phyloP scores from a whole-genome alignment of 805 yeast genomes.

The Teunomyces pallodes region DNA sequence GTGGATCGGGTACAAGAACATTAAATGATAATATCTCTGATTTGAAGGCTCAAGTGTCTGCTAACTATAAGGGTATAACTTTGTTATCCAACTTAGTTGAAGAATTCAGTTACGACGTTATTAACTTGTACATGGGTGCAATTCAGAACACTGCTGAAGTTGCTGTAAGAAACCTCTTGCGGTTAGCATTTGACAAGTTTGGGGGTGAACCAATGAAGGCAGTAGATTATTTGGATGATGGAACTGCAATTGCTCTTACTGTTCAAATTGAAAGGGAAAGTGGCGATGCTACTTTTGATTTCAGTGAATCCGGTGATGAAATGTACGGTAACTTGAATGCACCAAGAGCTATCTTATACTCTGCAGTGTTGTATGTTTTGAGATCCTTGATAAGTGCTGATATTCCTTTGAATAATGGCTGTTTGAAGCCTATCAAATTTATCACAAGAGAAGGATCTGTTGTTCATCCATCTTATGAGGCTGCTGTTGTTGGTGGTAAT shows the following conservation, averaged over 20 bases:
- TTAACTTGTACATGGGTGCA: slow-evolving; percentile 74
- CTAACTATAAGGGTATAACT: slow-evolving; percentile 80
- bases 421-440: slow-evolving; percentile 74
- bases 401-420: slow-evolving; percentile 93
- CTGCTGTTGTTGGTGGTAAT: slow-evolving; percentile 90
- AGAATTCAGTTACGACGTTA: slow-evolving; percentile 60
- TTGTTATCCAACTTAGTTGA: slow-evolving; percentile 57
- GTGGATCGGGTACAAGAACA: slow-evolving; percentile 87
- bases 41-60: slow-evolving; percentile 58
- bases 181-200: slow-evolving; percentile 36
- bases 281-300: slow-evolving; percentile 75
- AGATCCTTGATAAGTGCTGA: slow-evolving; percentile 82
- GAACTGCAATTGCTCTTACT: slow-evolving; percentile 59
- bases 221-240: slow-evolving; percentile 76
- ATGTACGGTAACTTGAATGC: slow-evolving; percentile 89
- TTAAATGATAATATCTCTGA: slow-evolving; percentile 77
- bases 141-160: slow-evolving; percentile 76
- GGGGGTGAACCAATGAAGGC: slow-evolving; percentile 45
- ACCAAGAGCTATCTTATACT: slow-evolving; percentile 83
- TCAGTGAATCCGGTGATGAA: slow-evolving; percentile 83
- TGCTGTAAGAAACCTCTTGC: slow-evolving; percentile 53
- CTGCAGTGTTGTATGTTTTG: slow-evolving; percentile 85
- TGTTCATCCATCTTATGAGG: slow-evolving; percentile 74
- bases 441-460: slow-evolving; percentile 35
- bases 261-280: slow-evolving; percentile 47